Percentiles rank a stretch among this genome's conserved stretches.
phyloP scores from a whole-genome alignment of 306 rosid species.

The Ammopiptanthus mongolicus region DNA sequence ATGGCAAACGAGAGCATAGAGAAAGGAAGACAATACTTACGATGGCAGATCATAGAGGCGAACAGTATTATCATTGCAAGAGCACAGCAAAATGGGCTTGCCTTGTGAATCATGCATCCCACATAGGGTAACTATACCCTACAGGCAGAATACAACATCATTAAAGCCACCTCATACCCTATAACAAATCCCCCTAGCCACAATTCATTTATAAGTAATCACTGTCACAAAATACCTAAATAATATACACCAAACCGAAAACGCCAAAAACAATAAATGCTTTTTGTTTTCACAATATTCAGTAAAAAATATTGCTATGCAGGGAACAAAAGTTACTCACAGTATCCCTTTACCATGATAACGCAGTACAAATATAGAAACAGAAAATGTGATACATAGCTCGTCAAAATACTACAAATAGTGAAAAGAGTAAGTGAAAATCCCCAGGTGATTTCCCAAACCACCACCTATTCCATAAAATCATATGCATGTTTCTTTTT shows the following conservation, averaged over 20 bases:
- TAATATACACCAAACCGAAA: background rate
- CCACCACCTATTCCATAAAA: background rate
- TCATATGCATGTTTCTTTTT: too few species aligned
- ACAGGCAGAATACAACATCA: conserved; percentile 18
- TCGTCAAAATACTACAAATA: background rate
- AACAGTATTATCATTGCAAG: conserved; percentile 87
- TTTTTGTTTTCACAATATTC: background rate
- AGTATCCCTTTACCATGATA: background rate
- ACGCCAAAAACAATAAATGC: background rate
- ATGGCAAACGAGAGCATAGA: background rate
- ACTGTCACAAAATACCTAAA: background rate
- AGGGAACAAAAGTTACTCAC: too few species aligned
- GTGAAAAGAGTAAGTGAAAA: background rate
- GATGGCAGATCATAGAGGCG: conserved; percentile 93
- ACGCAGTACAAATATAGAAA: background rate
- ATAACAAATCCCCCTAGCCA: background rate
- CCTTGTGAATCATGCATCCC: conserved; percentile 90
- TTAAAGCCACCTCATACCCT: background rate
- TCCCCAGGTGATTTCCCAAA: background rate
- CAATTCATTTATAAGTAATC: background rate
- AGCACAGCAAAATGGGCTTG: conserved; percentile 78
- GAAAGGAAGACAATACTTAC: conserved; percentile 51
- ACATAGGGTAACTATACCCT: conserved; percentile 81
- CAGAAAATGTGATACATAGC: background rate
- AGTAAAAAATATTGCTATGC: background rate